Conservation (phyloP, 1,284 basidiomycete genomes). For the Binderoboletus segoi region DNA sequence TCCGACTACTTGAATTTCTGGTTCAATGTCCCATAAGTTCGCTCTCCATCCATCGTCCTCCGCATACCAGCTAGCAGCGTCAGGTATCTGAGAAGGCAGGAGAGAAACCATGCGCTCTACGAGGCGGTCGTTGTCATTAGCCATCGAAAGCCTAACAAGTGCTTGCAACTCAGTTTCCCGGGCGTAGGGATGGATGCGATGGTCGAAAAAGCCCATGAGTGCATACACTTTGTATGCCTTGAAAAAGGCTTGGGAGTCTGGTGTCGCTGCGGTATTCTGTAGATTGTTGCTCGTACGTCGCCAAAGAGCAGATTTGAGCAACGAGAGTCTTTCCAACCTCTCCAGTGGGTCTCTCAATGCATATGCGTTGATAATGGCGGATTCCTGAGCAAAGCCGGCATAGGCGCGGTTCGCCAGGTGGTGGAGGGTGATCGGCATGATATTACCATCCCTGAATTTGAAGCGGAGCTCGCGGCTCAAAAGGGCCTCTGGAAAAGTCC, state of each 20-base stretch:
- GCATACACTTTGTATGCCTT: constrained; percentile 30
- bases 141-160: constrained; percentile 30
- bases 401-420: constrained; percentile 32
- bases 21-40: constrained; percentile 31
- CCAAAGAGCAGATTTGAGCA: constrained; percentile 32
- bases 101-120: constrained; percentile 30
- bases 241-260: neutral
- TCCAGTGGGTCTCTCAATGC: constrained; percentile 27
- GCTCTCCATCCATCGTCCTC: constrained; percentile 25
- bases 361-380: constrained; percentile 29
- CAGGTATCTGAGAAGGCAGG: constrained; percentile 8
- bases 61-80: constrained; percentile 19
- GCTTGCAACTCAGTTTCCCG: constrained; percentile 29
- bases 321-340: constrained; percentile 27
- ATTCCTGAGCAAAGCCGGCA: constrained; percentile 16
- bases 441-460: constrained; percentile 12
- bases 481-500: constrained; percentile 30
- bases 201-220: constrained; percentile 34
- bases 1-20: constrained; percentile 29
- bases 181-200: constrained; percentile 27
- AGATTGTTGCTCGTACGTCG: constrained; percentile 8
- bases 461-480: constrained; percentile 23
- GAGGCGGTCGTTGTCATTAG: constrained; percentile 30
- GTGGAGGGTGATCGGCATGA: constrained; percentile 26
- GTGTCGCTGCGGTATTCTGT: neutral